Percentiles rank a stretch among this genome's conserved stretches.
Evolutionary conservation across 2,329 filamentous ascomycete species (phyloP).

Genomic region (Aspergillus awamori): DNA sequence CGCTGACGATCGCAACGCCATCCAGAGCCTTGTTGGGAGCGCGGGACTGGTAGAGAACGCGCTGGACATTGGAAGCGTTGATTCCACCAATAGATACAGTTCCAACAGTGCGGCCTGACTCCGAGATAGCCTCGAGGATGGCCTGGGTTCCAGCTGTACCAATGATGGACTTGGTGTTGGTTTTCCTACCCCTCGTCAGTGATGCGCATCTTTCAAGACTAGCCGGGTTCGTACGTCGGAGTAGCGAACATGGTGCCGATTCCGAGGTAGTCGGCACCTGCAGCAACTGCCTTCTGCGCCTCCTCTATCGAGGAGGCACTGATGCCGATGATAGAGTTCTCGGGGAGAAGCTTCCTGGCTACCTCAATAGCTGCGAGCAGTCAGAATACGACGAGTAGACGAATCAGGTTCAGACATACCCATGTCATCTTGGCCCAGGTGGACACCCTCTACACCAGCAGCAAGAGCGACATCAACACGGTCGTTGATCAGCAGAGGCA

Average conservation of each 20-base stretch:
- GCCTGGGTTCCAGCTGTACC: constrained; percentile 70
- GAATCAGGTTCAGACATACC: constrained; percentile 50
- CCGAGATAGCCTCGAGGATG: constrained; percentile 65
- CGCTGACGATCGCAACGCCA: constrained; percentile 86
- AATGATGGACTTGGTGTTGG: constrained; percentile 81
- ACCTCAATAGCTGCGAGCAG: constrained; percentile 56
- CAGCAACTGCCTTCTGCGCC: constrained; percentile 69
- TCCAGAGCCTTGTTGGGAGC: constrained; percentile 64
- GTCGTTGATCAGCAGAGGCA: constrained; percentile 92
- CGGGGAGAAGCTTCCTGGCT: constrained; percentile 73
- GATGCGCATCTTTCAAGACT: not conserved
- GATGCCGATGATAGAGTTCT: constrained; percentile 81
- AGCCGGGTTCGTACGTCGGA: constrained; percentile 61
- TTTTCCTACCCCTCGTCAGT: constrained; percentile 61
- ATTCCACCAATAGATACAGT: constrained; percentile 86
- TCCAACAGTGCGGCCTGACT: constrained; percentile 44
- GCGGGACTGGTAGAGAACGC: constrained; percentile 71
- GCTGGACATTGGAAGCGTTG: constrained; percentile 73
- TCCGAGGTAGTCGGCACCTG: constrained; percentile 87
- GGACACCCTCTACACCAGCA: constrained; percentile 85
- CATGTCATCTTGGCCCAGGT: constrained; percentile 94
- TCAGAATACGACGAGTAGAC: constrained; percentile 7
- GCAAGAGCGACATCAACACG: constrained; percentile 86
- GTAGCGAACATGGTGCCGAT: constrained; percentile 90
- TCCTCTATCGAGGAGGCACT: constrained; percentile 77